These are phyloP conservation scores for Desmodesmus armatus DNA, from an alignment of 139 green algal species.

Conservation along the genomic window DNA sequence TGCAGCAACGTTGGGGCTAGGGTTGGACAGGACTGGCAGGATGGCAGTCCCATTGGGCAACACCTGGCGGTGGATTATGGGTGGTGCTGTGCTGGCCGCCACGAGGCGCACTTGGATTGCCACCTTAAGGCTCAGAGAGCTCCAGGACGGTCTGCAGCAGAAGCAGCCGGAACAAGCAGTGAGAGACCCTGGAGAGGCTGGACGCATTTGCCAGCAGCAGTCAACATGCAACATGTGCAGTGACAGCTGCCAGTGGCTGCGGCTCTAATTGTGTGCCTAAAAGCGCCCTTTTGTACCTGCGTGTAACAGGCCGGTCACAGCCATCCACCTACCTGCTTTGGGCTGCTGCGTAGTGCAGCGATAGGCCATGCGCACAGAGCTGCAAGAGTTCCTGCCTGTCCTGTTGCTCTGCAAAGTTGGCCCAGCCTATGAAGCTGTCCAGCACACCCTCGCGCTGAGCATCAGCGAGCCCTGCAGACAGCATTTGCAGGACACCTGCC, in stretches of 20 bases:
- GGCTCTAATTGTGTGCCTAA: not conserved
- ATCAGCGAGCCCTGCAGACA: constrained; percentile 8
- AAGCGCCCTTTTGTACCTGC: too few relatives aligned
- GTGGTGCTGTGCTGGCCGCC: constrained; percentile 31
- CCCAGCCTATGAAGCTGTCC: constrained; percentile 47
- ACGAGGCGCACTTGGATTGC: not conserved
- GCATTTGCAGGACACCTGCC: too few relatives aligned
- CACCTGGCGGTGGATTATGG: constrained; percentile 36
- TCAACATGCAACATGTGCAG: not conserved
- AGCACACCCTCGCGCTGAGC: not conserved
- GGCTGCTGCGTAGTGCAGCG: constrained; percentile 15
- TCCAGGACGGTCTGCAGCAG: constrained; percentile 38
- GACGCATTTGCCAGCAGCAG: not conserved
- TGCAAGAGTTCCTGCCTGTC: constrained; percentile 19
- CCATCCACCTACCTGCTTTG: constrained; percentile 38
- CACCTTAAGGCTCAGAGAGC: not conserved
- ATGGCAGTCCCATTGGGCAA: not conserved
- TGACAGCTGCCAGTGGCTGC: not conserved
- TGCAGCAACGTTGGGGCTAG: not conserved
- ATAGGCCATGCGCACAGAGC: constrained; percentile 33
- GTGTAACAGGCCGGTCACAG: too few relatives aligned
- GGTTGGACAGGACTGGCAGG: not conserved
- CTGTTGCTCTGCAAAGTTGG: constrained; percentile 18
- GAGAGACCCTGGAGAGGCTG: too few relatives aligned
- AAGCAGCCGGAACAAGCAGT: too few relatives aligned